Evolutionary conservation across 2,329 filamentous ascomycete species (phyloP).

Genomic region (Ilyonectria robusta): DNA sequence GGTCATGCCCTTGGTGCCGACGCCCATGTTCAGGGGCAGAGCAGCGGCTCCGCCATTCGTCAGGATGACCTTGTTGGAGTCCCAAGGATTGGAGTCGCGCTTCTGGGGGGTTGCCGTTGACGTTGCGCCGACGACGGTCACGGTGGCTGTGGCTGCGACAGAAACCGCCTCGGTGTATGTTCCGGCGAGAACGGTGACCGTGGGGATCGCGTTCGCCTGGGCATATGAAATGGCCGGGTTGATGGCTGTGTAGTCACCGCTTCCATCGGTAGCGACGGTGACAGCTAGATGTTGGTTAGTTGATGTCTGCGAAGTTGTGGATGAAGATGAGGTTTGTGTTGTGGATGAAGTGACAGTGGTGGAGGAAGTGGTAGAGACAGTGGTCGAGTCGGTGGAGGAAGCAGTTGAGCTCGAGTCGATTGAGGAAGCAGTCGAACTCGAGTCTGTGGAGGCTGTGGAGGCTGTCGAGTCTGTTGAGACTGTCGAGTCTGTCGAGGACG

Average conservation of each 20-base stretch:
- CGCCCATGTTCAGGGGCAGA: constrained; percentile 26
- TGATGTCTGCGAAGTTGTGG: constrained; percentile 23
- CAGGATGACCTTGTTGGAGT: constrained; percentile 31
- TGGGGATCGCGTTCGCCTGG: constrained; percentile 54
- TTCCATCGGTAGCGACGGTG: constrained; percentile 60
- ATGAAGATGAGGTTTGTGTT: background rate
- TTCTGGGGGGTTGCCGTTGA: constrained; percentile 50
- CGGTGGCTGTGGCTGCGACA: constrained; percentile 56
- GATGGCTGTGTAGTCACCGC: constrained; percentile 61
- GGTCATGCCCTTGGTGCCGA: constrained; percentile 19
- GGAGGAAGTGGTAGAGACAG: background rate
- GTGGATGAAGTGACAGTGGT: background rate
- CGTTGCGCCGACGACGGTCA: constrained; percentile 59
- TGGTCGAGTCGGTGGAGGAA: too few species aligned
- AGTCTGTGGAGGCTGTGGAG: too few species aligned
- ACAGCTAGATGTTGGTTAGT: constrained; percentile 49
- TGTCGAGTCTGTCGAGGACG: too few species aligned
- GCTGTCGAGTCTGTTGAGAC: too few species aligned
- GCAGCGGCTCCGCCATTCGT: constrained; percentile 27
- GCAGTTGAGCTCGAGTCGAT: too few species aligned
- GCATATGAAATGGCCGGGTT: constrained; percentile 60
- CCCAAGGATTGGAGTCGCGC: constrained; percentile 25
- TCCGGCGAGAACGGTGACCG: constrained; percentile 60
- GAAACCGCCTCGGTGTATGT: constrained; percentile 60
- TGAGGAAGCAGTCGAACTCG: too few species aligned